Evolutionary conservation across 1,139 yeast species (phyloP).

Genomic region (Eremothecium cymbalariae): DNA sequence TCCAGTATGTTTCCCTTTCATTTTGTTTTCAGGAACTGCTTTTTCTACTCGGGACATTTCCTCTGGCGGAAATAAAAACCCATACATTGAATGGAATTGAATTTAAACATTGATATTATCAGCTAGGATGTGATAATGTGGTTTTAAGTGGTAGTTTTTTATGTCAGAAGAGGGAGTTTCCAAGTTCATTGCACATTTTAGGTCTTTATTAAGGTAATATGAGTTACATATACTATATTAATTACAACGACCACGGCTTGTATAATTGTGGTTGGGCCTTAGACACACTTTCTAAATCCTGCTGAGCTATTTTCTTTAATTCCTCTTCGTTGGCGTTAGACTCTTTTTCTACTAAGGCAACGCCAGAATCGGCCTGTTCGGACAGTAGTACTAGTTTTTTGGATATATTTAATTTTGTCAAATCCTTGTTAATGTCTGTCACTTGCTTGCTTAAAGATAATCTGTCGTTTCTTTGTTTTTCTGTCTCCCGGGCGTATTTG

Average conservation of each 20-base stretch:
- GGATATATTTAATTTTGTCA: conserved; percentile 24
- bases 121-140: too few relatives aligned
- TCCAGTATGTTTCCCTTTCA: conserved; percentile 1
- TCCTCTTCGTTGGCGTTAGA: conserved; percentile 17
- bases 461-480: conserved; percentile 26
- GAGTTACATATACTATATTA: conserved; percentile 6
- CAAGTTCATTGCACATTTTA: too few relatives aligned
- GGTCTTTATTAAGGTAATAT: neutral
- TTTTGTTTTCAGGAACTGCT: neutral
- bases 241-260: conserved; percentile 28
- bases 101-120: too few relatives aligned
- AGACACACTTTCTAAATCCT: conserved; percentile 25
- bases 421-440: conserved; percentile 25
- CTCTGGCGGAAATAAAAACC: neutral
- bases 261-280: conserved; percentile 27
- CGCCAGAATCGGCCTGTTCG: conserved; percentile 28
- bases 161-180: too few relatives aligned
- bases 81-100: too few relatives aligned
- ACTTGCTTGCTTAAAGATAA: conserved; percentile 28
- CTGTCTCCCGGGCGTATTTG: conserved; percentile 25
- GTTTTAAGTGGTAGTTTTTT: too few relatives aligned
- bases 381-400: conserved; percentile 26
- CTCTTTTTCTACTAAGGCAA: conserved; percentile 25
- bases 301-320: conserved; percentile 19
- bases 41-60: conserved; percentile 1